Evolutionary conservation across 2,329 filamentous ascomycete species (phyloP), one percentile per base, ranked within the genome.

Genomic region (Hysterium pulicare): DNA sequence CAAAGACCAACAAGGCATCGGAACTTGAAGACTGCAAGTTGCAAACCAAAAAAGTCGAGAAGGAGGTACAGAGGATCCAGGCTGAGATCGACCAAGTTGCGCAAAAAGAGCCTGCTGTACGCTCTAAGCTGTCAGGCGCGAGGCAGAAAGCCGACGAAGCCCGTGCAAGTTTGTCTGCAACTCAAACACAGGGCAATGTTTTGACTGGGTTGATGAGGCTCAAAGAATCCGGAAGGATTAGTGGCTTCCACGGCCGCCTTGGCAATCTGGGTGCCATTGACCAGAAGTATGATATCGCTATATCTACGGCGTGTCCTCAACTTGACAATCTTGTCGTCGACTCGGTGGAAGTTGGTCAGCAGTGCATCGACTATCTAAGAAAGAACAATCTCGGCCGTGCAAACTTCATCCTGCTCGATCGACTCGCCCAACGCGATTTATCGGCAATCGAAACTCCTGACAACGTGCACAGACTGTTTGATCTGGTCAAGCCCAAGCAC

Each of bases 321-420:
- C 79, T 98, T 8, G 89, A 98, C 67, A 95, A 97, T 61, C 90
- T 98, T 68, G 91, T 98, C 8, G 95, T 95, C 0, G 93, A 97
- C 57, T 90, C 88, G 1, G 91, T 97, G 11, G 93, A 97, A 58
- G 87, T 90, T 45, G 93, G 90, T 50, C 93, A 98, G 67, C 90
- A 97, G 64, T 98, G 94, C 67, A 97, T 98, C 50, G 93, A 97
- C 61, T 93, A 98, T 60, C 77, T 98, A 10, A 83, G 93, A 42
- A 98, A 97, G 75, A 98, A 95, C 57, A 96, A 96, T 54, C 82
- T 98, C 3, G 93, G 93, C 10, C 83, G 94, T 56, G 93, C 90
- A 46, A 96, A 96, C 71, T 97, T 98, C 66, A 97, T 98, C 58
- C 87, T 93, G 53, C 77, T 98, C 13, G 89, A 98, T 66, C 90